These are phyloP conservation scores for Oryza brachyantha DNA, from an alignment of 176 grass and related monocot genomes.

Conservation along the genomic window DNA sequence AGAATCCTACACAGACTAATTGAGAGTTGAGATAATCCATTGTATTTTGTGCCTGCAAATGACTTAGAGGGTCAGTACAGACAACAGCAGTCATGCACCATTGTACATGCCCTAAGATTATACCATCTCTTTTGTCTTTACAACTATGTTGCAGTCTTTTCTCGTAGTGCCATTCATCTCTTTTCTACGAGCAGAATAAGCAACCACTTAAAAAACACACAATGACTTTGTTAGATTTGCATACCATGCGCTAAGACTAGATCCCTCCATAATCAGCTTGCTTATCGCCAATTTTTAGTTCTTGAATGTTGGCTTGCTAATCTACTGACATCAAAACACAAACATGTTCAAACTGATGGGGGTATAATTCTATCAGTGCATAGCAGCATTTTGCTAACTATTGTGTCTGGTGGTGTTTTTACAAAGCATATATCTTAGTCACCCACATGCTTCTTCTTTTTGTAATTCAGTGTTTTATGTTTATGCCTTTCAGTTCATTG, in stretches of 20 bases:
- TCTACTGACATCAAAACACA: neutral
- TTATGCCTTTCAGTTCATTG: constrained; percentile 84
- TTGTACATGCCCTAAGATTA: neutral
- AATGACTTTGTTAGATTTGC: neutral
- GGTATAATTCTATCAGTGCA: neutral
- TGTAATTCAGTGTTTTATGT: constrained; percentile 23
- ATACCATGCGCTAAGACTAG: neutral
- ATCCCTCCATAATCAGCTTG: neutral
- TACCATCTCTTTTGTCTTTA: neutral
- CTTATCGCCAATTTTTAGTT: neutral
- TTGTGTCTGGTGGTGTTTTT: neutral
- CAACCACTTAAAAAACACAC: neutral
- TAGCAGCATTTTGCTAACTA: neutral
- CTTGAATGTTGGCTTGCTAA: constrained; percentile 1
- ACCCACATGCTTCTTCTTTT: constrained; percentile 9
- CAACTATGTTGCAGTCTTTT: neutral
- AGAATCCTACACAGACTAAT: neutral
- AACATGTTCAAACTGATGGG: neutral
- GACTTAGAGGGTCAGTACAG: neutral
- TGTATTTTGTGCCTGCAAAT: neutral
- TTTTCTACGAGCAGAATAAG: neutral
- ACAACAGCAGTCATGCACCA: neutral
- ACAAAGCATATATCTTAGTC: neutral
- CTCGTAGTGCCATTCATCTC: neutral
- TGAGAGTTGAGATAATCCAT: neutral